Base-by-base conservation (phyloP, 306 rosid species). In the Quercus agrifolia region DNA sequence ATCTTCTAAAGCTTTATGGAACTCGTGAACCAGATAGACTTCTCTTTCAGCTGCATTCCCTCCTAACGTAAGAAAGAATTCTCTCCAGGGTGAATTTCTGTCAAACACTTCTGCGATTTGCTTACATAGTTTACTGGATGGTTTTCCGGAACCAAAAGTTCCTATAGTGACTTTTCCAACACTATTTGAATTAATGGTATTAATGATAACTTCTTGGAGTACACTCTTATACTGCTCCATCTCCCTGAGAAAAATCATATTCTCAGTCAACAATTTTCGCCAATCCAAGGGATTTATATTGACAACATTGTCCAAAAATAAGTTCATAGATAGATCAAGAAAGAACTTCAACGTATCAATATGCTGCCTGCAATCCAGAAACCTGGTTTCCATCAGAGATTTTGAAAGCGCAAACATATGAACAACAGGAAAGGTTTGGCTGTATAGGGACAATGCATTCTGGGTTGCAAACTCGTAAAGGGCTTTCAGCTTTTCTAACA, bases 111-210 rank as follows among this genome's bases (percentile, higher is more conserved):
- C 20, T 70, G 76, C 23, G 70, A 86, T 62, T 38, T 30, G 57
- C 19, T 4, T 25, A 18, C 3, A 75, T 2, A 86, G 57, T 13
- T 90, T 80, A 69, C 19, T 10, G 25, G 74, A 33, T 1, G 67
- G 79, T 63, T 72, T 71, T 31, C 87, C 62, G 0, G 80, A 80
- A 71, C 93, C 90, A 18, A 92, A 85, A 82, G 89, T 71, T 77
- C 75, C 73, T 75, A 77, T 85, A 1, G 76, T 82, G 12, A 83
- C 80, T 71, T 75, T 77, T 82, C 95, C 95, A 71, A 90, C 77
- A 25, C 19, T 70, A 30, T 58, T 52, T 33, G 23, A 61, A 57
- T 56, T 73, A 49, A 61, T 28, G 41, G 27, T 80, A n/a, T 85
- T 87, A 74, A 8, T 41, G 7, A 92, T 75, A 10, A 70, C 49